Evolutionary conservation across 108 stramenopile genomes (phyloP), one percentile per base, ranked within the genome.

Genomic region (Pseudonitzschia pungens): DNA sequence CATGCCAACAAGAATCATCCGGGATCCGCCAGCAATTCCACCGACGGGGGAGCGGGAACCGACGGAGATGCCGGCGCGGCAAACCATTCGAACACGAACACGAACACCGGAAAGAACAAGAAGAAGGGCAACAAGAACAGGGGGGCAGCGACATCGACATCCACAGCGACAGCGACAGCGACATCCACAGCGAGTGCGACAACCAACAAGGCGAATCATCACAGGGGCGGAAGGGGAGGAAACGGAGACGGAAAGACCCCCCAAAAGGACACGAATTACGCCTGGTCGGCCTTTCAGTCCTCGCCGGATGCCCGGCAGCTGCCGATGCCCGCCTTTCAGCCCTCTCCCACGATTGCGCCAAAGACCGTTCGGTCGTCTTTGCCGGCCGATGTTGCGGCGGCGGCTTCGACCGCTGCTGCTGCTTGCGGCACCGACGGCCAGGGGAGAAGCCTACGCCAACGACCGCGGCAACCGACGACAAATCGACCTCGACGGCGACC

Each of bases 251-350:
- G n/a, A 4, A 33, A 62, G 20, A 31, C 18, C 32, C 60, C 60
- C 16, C 31, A 62, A 1, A 62, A 62, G 29, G 43, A 67, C 42
- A 75, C 72, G 8, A 89, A 87, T 68, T 93, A 82, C 76, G 92
- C 92, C 8, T 93, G 92, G 92, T 87, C 86, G 57, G 92, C 92
- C 0, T 93, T 90, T 75, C 92, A 93, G 63, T 87, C 88, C 40
- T 85, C 88, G 66, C 92, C 92, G 0, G 92, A 93, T 83, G 88
- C 92, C 14, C 81, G 84, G 44, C 76, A 87, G 1, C 59, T 93
- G 14, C 92, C 92, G 7, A 73, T 86, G 54, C 86, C 86, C 20
- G 82, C 86, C 10, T 86, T 86, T 79, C 67, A 68, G 27, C 74
- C 81, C n/a, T 62, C 60, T 0, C 60, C 60, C 0, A 62, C 32